Evolutionary conservation across 2,329 filamentous ascomycete species (phyloP).

Genomic region (Fusarium continuum): DNA sequence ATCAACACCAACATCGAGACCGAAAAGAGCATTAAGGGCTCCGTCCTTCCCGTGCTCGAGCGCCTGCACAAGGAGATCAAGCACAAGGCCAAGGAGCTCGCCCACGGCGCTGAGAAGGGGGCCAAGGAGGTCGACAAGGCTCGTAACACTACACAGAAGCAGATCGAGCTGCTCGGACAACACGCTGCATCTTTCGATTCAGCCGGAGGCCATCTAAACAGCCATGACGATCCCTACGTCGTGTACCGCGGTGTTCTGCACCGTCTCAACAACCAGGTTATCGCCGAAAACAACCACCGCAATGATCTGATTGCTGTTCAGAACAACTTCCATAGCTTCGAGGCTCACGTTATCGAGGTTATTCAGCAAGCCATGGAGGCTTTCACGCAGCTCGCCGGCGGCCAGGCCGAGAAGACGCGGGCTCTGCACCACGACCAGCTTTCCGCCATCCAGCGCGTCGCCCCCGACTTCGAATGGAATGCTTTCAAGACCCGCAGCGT

Average conservation of each 20-base stretch:
- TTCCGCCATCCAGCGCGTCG: conserved; percentile 77
- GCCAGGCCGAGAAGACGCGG: conserved; percentile 83
- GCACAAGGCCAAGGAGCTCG: conserved; percentile 91
- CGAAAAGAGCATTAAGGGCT: conserved; percentile 86
- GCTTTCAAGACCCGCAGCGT: conserved; percentile 79
- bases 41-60: conserved; percentile 87
- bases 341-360: conserved; percentile 83
- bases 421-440: conserved; percentile 87
- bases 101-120: conserved; percentile 80
- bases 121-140: conserved; percentile 93
- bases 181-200: conserved; percentile 84
- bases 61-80: conserved; percentile 96
- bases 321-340: conserved; percentile 86
- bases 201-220: conserved; percentile 73
- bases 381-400: conserved; percentile 82
- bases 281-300: conserved; percentile 95
- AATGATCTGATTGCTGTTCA: conserved; percentile 94
- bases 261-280: conserved; percentile 87
- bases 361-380: conserved; percentile 84
- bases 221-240: conserved; percentile 87
- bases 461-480: conserved; percentile 90
- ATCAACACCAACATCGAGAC: conserved; percentile 91
- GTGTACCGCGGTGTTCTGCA: conserved; percentile 82
- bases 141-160: conserved; percentile 86
- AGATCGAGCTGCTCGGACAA: conserved; percentile 92